These are phyloP conservation scores for Monosporozyma yasuniensis DNA, from an alignment of 805 yeast genomes.

Conservation along the genomic window DNA sequence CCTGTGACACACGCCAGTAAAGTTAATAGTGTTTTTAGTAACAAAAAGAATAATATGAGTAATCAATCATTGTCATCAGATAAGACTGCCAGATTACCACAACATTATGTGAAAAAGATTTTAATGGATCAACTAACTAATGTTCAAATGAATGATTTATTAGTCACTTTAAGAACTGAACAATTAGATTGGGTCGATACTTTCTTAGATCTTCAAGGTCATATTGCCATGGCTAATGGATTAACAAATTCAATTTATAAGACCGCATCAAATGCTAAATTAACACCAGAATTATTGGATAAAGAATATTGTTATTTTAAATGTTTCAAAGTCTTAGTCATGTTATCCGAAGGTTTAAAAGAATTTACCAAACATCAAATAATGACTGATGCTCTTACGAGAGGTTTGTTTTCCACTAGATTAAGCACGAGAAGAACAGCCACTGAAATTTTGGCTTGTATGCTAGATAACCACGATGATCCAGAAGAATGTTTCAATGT, in stretches of 20 bases:
- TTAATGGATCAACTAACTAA: slow-evolving; percentile 60
- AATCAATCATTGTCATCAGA: slow-evolving; percentile 12
- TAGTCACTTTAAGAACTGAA: slow-evolving; percentile 90
- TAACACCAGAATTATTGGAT: slow-evolving; percentile 43
- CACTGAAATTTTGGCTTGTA: slow-evolving; percentile 61
- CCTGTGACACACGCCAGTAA: not conserved
- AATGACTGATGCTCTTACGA: slow-evolving; percentile 52
- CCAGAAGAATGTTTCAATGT: slow-evolving; percentile 40
- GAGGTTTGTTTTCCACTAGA: slow-evolving; percentile 67
- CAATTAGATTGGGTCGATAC: slow-evolving; percentile 72
- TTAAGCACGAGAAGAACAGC: slow-evolving; percentile 69
- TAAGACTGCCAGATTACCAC: slow-evolving; percentile 45
- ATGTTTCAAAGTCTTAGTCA: slow-evolving; percentile 52
- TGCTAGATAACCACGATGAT: slow-evolving; percentile 33
- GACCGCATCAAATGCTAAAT: slow-evolving; percentile 18
- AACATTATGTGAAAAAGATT: slow-evolving; percentile 64
- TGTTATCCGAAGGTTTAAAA: slow-evolving; percentile 21
- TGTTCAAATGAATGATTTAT: slow-evolving; percentile 68
- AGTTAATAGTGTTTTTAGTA: not conserved
- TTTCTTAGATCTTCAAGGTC: slow-evolving; percentile 77
- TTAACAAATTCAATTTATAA: slow-evolving; percentile 40
- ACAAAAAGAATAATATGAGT: not conserved
- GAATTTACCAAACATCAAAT: slow-evolving; percentile 28
- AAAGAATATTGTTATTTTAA: slow-evolving; percentile 68
- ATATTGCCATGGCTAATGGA: slow-evolving; percentile 60